Conservation (phyloP, 2,329 filamentous ascomycete genomes). For the Camillea tinctor region DNA sequence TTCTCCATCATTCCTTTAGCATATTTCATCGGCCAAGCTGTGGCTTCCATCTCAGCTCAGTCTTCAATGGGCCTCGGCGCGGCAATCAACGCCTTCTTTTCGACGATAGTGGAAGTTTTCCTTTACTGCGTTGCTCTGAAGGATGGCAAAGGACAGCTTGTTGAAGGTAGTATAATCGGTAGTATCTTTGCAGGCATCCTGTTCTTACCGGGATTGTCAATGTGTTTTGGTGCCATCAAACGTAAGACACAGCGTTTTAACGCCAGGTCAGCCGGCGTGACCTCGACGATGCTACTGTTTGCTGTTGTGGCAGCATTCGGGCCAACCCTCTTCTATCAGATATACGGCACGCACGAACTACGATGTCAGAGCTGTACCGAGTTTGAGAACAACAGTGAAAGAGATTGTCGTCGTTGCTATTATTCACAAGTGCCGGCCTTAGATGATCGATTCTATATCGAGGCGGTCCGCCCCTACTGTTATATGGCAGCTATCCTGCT, state of each 20-base stretch:
- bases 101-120: constrained; percentile 95
- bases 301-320: constrained; percentile 94
- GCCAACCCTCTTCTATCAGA: constrained; percentile 96
- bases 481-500: constrained; percentile 82
- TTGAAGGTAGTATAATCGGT: constrained; percentile 95
- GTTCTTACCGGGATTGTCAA: constrained; percentile 90
- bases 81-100: constrained; percentile 97
- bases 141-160: constrained; percentile 87
- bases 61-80: constrained; percentile 98
- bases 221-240: constrained; percentile 98
- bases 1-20: constrained; percentile 94
- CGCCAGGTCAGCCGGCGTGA: constrained; percentile 91
- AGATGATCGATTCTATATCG: constrained; percentile 82
- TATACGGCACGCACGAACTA: constrained; percentile 95
- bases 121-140: constrained; percentile 92
- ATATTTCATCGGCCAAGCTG: constrained; percentile 98
- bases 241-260: constrained; percentile 99
- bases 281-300: constrained; percentile 96
- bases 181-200: constrained; percentile 97
- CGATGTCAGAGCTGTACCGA: constrained; percentile 71
- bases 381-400: constrained; percentile 42
- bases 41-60: constrained; percentile 96
- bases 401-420: constrained; percentile 89
- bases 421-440: constrained; percentile 85
- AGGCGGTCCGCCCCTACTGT: constrained; percentile 90